phyloP scores from a whole-genome alignment of 257 asterid genomes.

The Jasminum sambac region DNA sequence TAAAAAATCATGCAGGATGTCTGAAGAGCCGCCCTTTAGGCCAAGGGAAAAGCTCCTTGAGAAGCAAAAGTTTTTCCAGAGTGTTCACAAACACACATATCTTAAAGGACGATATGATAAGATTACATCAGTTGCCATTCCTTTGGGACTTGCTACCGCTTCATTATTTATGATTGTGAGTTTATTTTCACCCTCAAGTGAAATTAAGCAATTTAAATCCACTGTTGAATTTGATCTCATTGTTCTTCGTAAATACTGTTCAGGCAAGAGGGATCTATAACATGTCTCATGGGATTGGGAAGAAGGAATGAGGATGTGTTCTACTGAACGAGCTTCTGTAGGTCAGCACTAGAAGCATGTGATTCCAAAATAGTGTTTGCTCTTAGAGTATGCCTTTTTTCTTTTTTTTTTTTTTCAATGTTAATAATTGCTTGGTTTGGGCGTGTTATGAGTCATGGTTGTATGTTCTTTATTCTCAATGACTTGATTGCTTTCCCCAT shows the following conservation, averaged over 20 bases:
- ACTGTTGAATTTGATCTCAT: not conserved
- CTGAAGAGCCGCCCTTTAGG: conserved; percentile 76
- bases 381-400: conserved; percentile 18
- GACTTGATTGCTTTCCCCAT: not conserved
- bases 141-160: conserved; percentile 61
- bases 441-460: conserved; percentile 9
- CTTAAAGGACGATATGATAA: conserved; percentile 58
- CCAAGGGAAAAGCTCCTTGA: conserved; percentile 68
- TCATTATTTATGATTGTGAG: conserved; percentile 61
- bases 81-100: conserved; percentile 61
- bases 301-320: conserved; percentile 61
- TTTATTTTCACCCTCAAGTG: conserved; percentile 9
- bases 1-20: conserved; percentile 53
- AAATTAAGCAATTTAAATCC: not conserved
- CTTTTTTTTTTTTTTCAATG: conserved; percentile 18
- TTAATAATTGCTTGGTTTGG: conserved; percentile 31
- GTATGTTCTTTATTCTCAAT: conserved; percentile 8
- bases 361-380: not conserved
- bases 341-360: conserved; percentile 15
- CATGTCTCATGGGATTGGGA: conserved; percentile 82
- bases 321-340: not conserved
- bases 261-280: conserved; percentile 80
- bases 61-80: conserved; percentile 62
- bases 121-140: conserved; percentile 72
- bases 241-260: conserved; percentile 12